These are phyloP conservation scores for Ustilago esculenta DNA, from an alignment of 1,284 basidiomycete species.

Conservation along the genomic window DNA sequence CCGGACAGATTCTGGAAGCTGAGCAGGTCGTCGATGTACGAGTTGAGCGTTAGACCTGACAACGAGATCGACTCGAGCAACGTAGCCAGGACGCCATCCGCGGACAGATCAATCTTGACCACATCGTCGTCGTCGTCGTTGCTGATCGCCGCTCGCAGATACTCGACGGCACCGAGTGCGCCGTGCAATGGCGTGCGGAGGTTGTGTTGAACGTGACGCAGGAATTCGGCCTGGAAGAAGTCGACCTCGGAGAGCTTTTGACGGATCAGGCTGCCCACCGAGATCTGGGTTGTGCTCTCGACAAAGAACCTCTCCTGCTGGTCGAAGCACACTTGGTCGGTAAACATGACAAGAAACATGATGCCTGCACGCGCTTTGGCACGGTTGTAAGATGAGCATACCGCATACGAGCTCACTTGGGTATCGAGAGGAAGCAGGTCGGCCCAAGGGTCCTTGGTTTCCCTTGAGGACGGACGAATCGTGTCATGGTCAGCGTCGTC, in stretches of 20 bases:
- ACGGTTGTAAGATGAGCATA: conserved; percentile 36
- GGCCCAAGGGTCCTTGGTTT: conserved; percentile 28
- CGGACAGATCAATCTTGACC: conserved; percentile 37
- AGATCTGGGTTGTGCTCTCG: conserved; percentile 26
- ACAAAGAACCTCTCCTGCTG: conserved; percentile 46
- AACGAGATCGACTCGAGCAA: conserved; percentile 51
- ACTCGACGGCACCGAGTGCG: conserved; percentile 55
- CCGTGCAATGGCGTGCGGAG: conserved; percentile 57
- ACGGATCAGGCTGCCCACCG: conserved; percentile 39
- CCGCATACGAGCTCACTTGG: conserved; percentile 27
- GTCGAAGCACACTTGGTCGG: conserved; percentile 22
- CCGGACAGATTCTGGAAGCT: conserved; percentile 54
- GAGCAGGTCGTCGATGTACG: conserved; percentile 57
- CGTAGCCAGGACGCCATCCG: conserved; percentile 43
- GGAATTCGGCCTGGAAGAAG: conserved; percentile 51
- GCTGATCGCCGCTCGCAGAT: conserved; percentile 39
- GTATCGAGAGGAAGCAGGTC: conserved; percentile 20
- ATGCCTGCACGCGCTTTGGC: conserved; percentile 33
- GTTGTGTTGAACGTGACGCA: conserved; percentile 55
- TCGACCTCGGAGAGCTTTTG: conserved; percentile 48
- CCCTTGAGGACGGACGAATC: not conserved
- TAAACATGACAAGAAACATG: conserved; percentile 48
- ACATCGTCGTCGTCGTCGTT: conserved; percentile 22
- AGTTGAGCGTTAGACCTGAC: conserved; percentile 49
- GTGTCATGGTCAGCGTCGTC: conserved; percentile 12